Evolutionary conservation across 2,329 filamentous ascomycete genomes (phyloP), one percentile per base, ranked within the genome.

Genomic region (Cylindrodendrum hubeiense): DNA sequence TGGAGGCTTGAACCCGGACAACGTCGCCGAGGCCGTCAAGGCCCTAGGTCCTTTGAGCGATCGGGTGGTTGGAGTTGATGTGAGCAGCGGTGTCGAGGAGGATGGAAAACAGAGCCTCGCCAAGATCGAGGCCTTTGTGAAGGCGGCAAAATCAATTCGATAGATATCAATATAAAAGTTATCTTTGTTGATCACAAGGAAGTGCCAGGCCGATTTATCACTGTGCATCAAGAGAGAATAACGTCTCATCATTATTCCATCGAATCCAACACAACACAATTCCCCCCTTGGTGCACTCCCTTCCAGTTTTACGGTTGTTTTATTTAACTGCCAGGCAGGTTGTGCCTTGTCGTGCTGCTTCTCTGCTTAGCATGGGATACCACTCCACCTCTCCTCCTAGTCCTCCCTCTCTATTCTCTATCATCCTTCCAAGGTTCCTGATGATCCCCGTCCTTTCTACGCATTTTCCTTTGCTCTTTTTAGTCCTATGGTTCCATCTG

Each of bases 41-140:
- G 85, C 86, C 15, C 81, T 95, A 17, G 91, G 90, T 0, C 83
- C 86, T 7, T 78, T 88, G 10, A 83, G 84, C 26, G 84, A 84
- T 10, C 88, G 90, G 65, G 88, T 98, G 13, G 83, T 94, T 34
- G 95, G 91, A 2, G 92, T 99, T 4, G 96, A 99, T 82, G 93
- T 97, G 21, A 97, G 94, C 79, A 97, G 93, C 75, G 97, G 97
- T 0, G 94, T 99, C 3, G 96, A 98, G 80, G 90, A 89, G 37
- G 87, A 91, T 71, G 95, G 94, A 3, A 84, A 89, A 76, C 96
- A 99, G 80, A 92, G 91, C 79, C 74, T 95, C 62, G 87, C 89
- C 19, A 97, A 92, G 82, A 98, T 99, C 71, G 84, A 85, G 68
- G 88, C 87, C 4, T 99, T 99, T 79, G 85, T 98, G 43, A 87